phyloP scores from a whole-genome alignment of 2,329 filamentous ascomycete species.

The Arthroderma uncinatum region DNA sequence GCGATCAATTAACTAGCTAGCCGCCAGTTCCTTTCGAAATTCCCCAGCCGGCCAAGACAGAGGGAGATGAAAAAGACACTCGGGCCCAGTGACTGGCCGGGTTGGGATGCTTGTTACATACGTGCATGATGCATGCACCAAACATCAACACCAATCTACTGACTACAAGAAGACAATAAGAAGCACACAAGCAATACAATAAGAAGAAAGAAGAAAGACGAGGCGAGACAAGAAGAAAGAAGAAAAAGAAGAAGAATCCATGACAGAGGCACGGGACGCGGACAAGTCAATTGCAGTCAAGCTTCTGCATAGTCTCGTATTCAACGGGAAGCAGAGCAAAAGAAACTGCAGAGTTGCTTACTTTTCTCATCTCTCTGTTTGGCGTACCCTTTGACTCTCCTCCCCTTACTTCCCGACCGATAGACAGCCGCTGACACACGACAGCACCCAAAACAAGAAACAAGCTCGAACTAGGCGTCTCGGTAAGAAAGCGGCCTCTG shows the following conservation, averaged over 20 bases:
- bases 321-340: neutral
- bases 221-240: neutral
- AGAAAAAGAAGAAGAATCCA: neutral
- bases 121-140: neutral
- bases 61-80: neutral
- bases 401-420: no score
- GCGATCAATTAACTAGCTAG: neutral
- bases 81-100: neutral
- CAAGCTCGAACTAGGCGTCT: no score
- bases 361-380: no score
- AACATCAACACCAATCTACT: no score
- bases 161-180: no score
- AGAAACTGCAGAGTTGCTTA: neutral
- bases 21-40: constrained; percentile 6
- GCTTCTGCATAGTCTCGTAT: neutral
- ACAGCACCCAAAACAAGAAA: no score
- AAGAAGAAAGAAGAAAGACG: neutral
- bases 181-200: neutral
- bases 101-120: neutral
- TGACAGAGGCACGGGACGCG: no score
- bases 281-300: constrained; percentile 6
- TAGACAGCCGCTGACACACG: no score
- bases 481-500: no score
- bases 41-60: neutral
- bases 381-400: no score